Percentiles rank a stretch among this genome's conserved stretches.
These are phyloP conservation scores for Leptographium flavum DNA, from an alignment of 2,329 filamentous ascomycete species.

Conservation along the genomic window DNA sequence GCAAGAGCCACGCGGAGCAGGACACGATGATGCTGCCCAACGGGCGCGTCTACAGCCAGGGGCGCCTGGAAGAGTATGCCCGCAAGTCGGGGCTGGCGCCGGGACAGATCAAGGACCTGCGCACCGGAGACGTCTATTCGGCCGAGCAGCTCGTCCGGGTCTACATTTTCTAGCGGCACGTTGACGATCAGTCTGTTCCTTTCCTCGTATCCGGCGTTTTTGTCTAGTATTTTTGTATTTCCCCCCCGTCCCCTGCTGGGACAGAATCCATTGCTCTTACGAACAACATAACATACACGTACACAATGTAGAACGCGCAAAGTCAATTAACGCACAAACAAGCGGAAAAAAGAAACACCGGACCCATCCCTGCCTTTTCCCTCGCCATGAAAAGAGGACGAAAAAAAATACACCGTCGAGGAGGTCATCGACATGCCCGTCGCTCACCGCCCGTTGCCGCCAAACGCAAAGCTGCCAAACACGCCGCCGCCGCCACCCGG, in stretches of 20 bases:
- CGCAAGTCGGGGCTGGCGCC: slow-evolving; percentile 58
- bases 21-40: slow-evolving; percentile 83
- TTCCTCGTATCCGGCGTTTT: background rate
- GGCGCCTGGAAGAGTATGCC: slow-evolving; percentile 60
- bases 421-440: background rate
- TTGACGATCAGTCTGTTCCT: background rate
- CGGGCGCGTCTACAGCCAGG: slow-evolving; percentile 67
- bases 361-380: background rate
- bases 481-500: slow-evolving; percentile 61
- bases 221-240: background rate
- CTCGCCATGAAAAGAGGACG: background rate
- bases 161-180: slow-evolving; percentile 71
- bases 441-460: slow-evolving; percentile 9
- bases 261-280: too few species aligned
- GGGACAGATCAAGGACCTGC: slow-evolving; percentile 62
- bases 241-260: too few species aligned
- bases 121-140: slow-evolving; percentile 54
- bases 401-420: background rate
- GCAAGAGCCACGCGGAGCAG: slow-evolving; percentile 80
- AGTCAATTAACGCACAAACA: background rate
- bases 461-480: slow-evolving; percentile 59
- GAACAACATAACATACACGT: background rate
- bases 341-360: background rate
- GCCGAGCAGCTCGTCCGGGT: slow-evolving; percentile 64
- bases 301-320: background rate